phyloP scores from a whole-genome alignment of 2,329 filamentous ascomycete species.

The Ophiocordyceps sinensis region DNA sequence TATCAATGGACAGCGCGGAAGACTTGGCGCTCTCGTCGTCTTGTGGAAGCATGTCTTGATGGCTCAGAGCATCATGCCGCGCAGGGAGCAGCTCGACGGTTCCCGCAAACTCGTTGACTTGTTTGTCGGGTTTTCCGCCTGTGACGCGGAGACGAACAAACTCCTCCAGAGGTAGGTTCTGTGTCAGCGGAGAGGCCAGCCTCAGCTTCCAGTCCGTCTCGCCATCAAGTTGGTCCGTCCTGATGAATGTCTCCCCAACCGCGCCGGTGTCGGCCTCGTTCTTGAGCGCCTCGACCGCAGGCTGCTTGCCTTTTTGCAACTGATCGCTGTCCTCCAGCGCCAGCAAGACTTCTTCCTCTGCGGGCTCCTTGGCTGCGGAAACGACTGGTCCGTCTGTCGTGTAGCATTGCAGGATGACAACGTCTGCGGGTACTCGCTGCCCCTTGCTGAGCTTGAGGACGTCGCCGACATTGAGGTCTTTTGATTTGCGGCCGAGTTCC shows the following conservation, averaged over 20 bases:
- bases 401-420: slow-evolving; percentile 79
- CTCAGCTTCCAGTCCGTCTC: slow-evolving; percentile 98
- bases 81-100: slow-evolving; percentile 61
- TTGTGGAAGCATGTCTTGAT: slow-evolving; percentile 16
- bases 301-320: slow-evolving; percentile 19
- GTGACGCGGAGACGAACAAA: slow-evolving; percentile 57
- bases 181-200: slow-evolving; percentile 72
- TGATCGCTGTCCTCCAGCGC: slow-evolving; percentile 24
- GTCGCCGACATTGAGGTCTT: slow-evolving; percentile 85
- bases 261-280: slow-evolving; percentile 22
- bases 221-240: slow-evolving; percentile 92
- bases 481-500: slow-evolving; percentile 67
- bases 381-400: slow-evolving; percentile 34
- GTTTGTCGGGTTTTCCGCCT: slow-evolving; percentile 81
- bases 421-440: slow-evolving; percentile 85
- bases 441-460: slow-evolving; percentile 88
- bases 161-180: slow-evolving; percentile 59
- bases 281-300: slow-evolving; percentile 11
- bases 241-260: slow-evolving; percentile 86
- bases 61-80: slow-evolving; percentile 31
- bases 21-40: slow-evolving; percentile 33
- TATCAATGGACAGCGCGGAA: slow-evolving; percentile 77
- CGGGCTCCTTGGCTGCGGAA: slow-evolving; percentile 13
- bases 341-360: slow-evolving; percentile 25
- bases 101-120: slow-evolving; percentile 91